A percentile compares a stretch with the other conserved stretches of the same genome.
Conservation (phyloP, 208 protist genomes). For the Vickermania ingenoplastis region DNA sequence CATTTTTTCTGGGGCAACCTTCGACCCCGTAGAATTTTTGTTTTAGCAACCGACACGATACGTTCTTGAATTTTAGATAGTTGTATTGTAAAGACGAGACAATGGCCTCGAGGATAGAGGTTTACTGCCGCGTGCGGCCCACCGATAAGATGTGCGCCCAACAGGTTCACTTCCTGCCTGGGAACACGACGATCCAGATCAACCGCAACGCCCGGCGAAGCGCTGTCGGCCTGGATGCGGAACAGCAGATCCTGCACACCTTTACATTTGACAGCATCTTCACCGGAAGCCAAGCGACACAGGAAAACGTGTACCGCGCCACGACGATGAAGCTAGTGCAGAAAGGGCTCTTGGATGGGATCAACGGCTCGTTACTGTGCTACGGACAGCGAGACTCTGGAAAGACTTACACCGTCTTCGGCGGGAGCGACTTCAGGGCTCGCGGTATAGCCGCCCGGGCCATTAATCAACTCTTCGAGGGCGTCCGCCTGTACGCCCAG, state of each 20-base stretch:
- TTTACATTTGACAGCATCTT: constrained; percentile 74
- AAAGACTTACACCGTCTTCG: constrained; percentile 78
- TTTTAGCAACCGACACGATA: no score
- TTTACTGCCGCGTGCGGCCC: constrained; percentile 19
- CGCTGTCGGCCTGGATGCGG: background rate
- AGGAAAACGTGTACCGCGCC: constrained; percentile 44
- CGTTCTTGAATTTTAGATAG: no score
- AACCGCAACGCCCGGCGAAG: background rate
- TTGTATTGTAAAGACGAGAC: no score
- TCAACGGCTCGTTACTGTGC: constrained; percentile 62
- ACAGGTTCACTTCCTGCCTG: constrained; percentile 3
- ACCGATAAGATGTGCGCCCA: constrained; percentile 4
- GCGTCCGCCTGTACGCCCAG: constrained; percentile 15
- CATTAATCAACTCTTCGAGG: constrained; percentile 53
- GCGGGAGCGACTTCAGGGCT: constrained; percentile 14
- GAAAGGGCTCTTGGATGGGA: constrained; percentile 16
- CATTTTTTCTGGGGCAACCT: no score
- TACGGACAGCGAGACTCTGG: constrained; percentile 65
- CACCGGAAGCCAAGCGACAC: constrained; percentile 17
- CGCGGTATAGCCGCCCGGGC: constrained; percentile 57
- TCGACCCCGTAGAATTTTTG: no score
- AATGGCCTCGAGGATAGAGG: constrained; percentile 8
- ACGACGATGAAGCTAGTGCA: constrained; percentile 18
- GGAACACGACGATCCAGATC: constrained; percentile 7
- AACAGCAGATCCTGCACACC: constrained; percentile 8